Conservation (phyloP, 1,139 yeast genomes). For the Nematodospora anomalae region DNA sequence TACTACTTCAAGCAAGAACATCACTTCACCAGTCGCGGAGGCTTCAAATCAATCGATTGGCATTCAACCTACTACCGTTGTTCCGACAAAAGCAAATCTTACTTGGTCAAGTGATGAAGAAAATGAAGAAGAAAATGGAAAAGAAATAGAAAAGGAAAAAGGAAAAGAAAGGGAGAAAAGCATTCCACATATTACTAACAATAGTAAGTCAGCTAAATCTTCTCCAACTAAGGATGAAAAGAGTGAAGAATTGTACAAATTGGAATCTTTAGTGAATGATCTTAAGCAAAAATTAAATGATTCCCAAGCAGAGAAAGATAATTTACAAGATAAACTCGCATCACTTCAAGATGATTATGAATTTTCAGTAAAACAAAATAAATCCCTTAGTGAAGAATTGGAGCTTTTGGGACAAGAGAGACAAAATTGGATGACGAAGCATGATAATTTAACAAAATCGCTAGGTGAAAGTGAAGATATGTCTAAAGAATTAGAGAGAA, state of each 20-base stretch:
- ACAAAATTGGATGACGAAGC: constrained; percentile 13
- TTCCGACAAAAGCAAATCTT: constrained; percentile 74
- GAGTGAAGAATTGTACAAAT: constrained; percentile 13
- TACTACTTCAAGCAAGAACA: constrained; percentile 15
- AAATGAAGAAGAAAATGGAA: constrained; percentile 20
- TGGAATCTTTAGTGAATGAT: constrained; percentile 16
- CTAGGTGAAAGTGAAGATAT: constrained; percentile 13
- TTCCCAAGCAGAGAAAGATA: constrained; percentile 18
- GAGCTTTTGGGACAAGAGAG: constrained; percentile 21
- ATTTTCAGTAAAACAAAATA: constrained; percentile 22
- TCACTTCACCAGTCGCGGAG: constrained; percentile 23
- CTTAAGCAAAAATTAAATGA: constrained; percentile 15
- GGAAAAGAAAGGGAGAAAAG: constrained; percentile 1
- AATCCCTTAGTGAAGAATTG: constrained; percentile 24
- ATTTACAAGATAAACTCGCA: constrained; percentile 20
- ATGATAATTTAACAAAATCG: constrained; percentile 12
- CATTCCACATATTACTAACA: background rate
- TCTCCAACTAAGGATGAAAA: constrained; percentile 1
- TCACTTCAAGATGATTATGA: constrained; percentile 27
- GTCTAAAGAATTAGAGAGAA: constrained; percentile 24
- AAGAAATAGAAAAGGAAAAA: constrained; percentile 11
- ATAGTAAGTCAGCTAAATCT: too few relatives aligned
- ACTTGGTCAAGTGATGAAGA: constrained; percentile 86
- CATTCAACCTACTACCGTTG: constrained; percentile 61
- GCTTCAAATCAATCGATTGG: constrained; percentile 30